phyloP scores from a whole-genome alignment of 192 early-diverging fungal genomes.

The Coemansia sp. region DNA sequence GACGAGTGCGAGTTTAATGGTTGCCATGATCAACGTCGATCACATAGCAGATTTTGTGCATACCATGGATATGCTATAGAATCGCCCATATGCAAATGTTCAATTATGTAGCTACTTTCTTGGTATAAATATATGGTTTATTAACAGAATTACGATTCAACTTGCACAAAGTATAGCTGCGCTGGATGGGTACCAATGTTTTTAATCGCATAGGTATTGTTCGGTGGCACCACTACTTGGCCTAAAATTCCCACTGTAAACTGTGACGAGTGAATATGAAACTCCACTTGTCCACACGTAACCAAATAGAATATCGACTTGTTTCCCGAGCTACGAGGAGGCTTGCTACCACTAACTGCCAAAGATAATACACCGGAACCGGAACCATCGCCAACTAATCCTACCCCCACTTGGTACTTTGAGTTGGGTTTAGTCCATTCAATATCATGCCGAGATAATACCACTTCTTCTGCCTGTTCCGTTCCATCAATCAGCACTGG shows the following conservation, averaged over 20 bases:
- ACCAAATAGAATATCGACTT: slow-evolving; percentile 34
- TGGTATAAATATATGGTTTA: too few species aligned
- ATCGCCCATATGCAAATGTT: too few species aligned
- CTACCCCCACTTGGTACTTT: slow-evolving; percentile 30
- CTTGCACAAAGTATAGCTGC: slow-evolving; percentile 40
- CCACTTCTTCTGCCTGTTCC: slow-evolving; percentile 14
- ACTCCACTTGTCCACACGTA: slow-evolving; percentile 40
- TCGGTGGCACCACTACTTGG: slow-evolving; percentile 36
- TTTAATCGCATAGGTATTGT: slow-evolving; percentile 36
- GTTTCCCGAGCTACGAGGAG: slow-evolving; percentile 17
- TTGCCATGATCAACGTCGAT: too few species aligned
- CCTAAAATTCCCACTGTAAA: slow-evolving; percentile 38
- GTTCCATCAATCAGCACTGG: slow-evolving; percentile 19
- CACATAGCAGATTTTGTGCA: too few species aligned
- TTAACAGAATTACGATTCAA: slow-evolving; percentile 10
- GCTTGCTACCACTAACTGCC: slow-evolving; percentile 37
- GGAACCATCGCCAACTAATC: slow-evolving; percentile 18
- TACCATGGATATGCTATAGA: too few species aligned
- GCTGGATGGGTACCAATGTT: slow-evolving; percentile 50
- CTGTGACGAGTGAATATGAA: slow-evolving; percentile 20
- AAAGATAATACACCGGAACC: slow-evolving; percentile 25
- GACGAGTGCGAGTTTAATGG: too few species aligned
- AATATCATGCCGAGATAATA: slow-evolving; percentile 30
- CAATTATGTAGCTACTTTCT: too few species aligned
- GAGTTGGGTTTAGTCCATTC: slow-evolving; percentile 25